A percentile compares a stretch with the other conserved stretches of the same genome.
Conservation (phyloP, 352 stramenopile species). For the Phytopythium ostracodes region DNA sequence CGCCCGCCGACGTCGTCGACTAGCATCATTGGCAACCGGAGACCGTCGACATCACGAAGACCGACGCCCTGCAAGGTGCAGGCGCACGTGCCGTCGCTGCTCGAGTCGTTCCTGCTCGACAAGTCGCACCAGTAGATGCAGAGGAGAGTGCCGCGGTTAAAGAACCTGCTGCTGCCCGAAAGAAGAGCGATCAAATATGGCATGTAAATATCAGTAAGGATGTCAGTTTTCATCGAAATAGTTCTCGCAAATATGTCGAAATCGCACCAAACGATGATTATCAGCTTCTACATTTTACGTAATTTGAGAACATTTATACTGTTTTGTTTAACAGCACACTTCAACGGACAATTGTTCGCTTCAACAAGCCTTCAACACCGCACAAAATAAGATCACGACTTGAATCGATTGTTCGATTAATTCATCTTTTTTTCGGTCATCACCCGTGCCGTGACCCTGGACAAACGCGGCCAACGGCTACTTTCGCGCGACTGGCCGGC, state of each 20-base stretch:
- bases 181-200: not conserved
- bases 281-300: too few relatives aligned
- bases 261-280: too few relatives aligned
- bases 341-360: too few relatives aligned
- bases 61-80: slow-evolving; percentile 20
- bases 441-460: too few relatives aligned
- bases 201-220: too few relatives aligned
- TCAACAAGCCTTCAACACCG: too few relatives aligned
- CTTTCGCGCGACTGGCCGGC: not conserved
- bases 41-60: not conserved
- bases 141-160: too few relatives aligned
- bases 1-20: slow-evolving; percentile 1
- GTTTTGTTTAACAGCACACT: too few relatives aligned
- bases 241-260: too few relatives aligned
- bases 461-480: not conserved
- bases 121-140: slow-evolving; percentile 1
- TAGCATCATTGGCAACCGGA: not conserved
- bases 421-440: not conserved
- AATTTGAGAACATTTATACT: too few relatives aligned
- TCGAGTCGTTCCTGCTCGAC: slow-evolving; percentile 30
- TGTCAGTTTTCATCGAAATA: too few relatives aligned
- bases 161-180: not conserved
- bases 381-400: not conserved
- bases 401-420: not conserved
- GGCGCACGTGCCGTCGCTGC: slow-evolving; percentile 25